Evolutionary conservation across 2,329 filamentous ascomycete genomes (phyloP).

Genomic region (Nectriaceae sp.): DNA sequence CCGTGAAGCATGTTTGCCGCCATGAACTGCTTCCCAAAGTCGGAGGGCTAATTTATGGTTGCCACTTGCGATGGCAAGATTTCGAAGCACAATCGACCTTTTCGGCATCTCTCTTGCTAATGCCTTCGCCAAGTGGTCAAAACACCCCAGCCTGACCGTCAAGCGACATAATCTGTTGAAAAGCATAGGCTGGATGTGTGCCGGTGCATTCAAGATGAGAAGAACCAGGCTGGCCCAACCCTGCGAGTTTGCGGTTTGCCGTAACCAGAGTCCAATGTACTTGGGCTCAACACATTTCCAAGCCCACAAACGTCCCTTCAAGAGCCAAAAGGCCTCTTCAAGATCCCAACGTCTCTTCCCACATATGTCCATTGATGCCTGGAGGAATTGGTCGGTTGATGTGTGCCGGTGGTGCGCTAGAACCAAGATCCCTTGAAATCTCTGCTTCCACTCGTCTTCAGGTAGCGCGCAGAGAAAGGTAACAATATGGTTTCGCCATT

Average conservation of each 20-base stretch:
- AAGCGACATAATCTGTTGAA: neutral
- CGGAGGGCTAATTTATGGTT: constrained; percentile 29
- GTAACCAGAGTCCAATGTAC: neutral
- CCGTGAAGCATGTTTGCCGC: neutral
- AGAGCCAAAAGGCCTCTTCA: neutral
- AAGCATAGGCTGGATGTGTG: no score
- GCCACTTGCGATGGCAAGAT: constrained; percentile 9
- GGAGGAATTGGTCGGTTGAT: neutral
- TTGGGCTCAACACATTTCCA: neutral
- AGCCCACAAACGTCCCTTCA: neutral
- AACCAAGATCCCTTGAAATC: neutral
- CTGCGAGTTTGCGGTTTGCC: neutral
- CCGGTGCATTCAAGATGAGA: neutral
- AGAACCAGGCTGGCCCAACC: neutral
- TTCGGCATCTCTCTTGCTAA: neutral
- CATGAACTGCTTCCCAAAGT: constrained; percentile 22
- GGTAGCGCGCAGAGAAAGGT: neutral
- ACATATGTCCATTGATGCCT: neutral
- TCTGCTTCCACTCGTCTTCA: neutral
- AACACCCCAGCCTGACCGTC: neutral
- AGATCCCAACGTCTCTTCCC: neutral
- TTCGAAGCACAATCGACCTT: constrained; percentile 1
- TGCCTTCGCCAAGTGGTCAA: neutral
- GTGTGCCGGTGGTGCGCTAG: neutral
- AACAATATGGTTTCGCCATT: neutral